These are phyloP conservation scores for Byssochlamys sp. DNA, from an alignment of 2,329 filamentous ascomycete species.

Conservation along the genomic window DNA sequence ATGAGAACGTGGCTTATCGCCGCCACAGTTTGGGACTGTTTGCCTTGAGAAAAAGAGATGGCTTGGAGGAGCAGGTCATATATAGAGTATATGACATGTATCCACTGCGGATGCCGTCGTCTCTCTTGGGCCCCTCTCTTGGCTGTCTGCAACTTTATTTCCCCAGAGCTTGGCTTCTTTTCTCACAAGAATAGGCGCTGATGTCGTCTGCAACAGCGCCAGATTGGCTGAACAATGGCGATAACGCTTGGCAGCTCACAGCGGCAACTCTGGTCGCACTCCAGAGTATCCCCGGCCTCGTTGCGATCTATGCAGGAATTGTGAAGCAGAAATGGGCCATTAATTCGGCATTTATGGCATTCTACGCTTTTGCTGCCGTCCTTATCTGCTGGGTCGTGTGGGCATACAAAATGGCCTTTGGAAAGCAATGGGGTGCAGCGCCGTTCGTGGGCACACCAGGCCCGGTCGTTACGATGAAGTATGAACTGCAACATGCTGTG, in stretches of 20 bases:
- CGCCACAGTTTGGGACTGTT: neutral
- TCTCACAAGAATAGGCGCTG: neutral
- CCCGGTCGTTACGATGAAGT: conserved; percentile 37
- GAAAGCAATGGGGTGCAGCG: conserved; percentile 35
- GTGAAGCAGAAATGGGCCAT: conserved; percentile 42
- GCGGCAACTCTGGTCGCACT: conserved; percentile 42
- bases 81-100: neutral
- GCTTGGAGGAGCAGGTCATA: neutral
- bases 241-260: conserved; percentile 46
- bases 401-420: conserved; percentile 42
- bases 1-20: neutral
- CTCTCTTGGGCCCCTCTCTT: neutral
- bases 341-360: conserved; percentile 43
- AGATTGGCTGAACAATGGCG: conserved; percentile 35
- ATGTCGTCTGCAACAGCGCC: neutral
- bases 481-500: conserved; percentile 34
- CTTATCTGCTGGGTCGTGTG: conserved; percentile 44
- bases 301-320: conserved; percentile 42
- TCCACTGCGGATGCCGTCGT: neutral
- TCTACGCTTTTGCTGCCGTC: conserved; percentile 42
- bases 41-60: neutral
- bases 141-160: neutral
- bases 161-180: neutral
- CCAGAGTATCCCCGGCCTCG: conserved; percentile 42
- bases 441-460: conserved; percentile 42